phyloP scores from a whole-genome alignment of 108 stramenopile species.

The Hondaea fermentalgiana region DNA sequence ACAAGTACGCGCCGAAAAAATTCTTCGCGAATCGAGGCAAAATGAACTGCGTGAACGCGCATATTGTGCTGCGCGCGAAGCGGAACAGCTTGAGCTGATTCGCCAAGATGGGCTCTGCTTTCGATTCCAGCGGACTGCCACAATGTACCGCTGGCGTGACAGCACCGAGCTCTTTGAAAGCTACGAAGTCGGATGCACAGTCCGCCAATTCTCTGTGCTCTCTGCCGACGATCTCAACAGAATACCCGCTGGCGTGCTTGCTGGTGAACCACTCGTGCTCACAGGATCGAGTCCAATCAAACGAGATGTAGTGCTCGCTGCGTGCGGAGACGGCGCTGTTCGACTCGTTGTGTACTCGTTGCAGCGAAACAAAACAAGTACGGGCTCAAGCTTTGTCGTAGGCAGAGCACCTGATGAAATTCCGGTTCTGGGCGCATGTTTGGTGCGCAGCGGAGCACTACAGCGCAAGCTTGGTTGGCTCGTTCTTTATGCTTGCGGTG shows the following conservation, averaged over 20 bases:
- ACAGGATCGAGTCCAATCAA: neutral
- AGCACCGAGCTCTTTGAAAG: conserved; percentile 3
- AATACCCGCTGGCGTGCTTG: neutral
- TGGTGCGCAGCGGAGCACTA: neutral
- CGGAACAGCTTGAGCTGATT: neutral
- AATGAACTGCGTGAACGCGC: neutral
- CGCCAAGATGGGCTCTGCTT: neutral
- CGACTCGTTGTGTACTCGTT: neutral
- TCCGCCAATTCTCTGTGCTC: neutral
- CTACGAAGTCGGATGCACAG: neutral
- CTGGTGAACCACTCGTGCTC: neutral
- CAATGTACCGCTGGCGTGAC: neutral
- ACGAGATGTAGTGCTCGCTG: neutral
- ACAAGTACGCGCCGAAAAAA: neutral
- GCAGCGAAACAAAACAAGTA: neutral
- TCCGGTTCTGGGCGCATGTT: neutral
- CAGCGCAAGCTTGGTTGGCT: neutral
- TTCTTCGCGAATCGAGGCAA: neutral
- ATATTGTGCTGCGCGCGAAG: neutral
- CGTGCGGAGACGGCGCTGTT: neutral
- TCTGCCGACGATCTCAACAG: neutral
- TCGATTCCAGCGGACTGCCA: neutral
- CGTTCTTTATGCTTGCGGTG: neutral
- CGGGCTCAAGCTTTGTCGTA: neutral
- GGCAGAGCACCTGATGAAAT: neutral